These are phyloP conservation scores for Streptanthus diversifolius DNA, from an alignment of 345 rosid genomes.

Conservation along the genomic window DNA sequence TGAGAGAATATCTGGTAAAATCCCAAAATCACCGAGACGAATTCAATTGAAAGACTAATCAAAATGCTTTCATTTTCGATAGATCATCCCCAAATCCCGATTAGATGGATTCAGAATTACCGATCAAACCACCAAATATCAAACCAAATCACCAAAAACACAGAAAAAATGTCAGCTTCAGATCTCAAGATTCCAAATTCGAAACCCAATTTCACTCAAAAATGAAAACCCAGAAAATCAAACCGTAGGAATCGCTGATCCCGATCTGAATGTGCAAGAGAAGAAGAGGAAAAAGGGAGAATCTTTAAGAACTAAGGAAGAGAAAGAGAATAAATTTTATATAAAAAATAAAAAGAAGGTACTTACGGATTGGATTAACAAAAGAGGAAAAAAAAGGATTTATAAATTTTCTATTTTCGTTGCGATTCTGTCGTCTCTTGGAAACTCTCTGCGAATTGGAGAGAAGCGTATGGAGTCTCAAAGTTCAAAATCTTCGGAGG, in stretches of 20 bases:
- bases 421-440: conserved; percentile 43
- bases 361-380: conserved; percentile 70
- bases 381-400: conserved; percentile 24
- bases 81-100: conserved; percentile 6
- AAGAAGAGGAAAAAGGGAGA: neutral
- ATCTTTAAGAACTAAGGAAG: conserved; percentile 7
- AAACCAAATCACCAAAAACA: neutral
- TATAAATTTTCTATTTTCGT: conserved; percentile 27
- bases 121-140: neutral
- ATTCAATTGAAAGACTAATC: neutral
- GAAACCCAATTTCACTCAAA: neutral
- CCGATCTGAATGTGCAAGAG: conserved; percentile 41
- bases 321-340: conserved; percentile 5
- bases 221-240: conserved; percentile 2
- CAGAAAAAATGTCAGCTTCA: conserved; percentile 4
- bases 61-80: conserved; percentile 6
- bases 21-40: no score
- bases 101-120: neutral
- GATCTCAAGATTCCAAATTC: conserved; percentile 40
- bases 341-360: conserved; percentile 18
- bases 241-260: conserved; percentile 1
- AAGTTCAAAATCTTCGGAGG: conserved; percentile 37
- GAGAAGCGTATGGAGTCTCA: conserved; percentile 38
- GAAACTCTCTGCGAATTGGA: conserved; percentile 63
- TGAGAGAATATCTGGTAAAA: no score